Evolutionary conservation across 1,284 basidiomycete species (phyloP).

Genomic region (Marasmius fiardii): DNA sequence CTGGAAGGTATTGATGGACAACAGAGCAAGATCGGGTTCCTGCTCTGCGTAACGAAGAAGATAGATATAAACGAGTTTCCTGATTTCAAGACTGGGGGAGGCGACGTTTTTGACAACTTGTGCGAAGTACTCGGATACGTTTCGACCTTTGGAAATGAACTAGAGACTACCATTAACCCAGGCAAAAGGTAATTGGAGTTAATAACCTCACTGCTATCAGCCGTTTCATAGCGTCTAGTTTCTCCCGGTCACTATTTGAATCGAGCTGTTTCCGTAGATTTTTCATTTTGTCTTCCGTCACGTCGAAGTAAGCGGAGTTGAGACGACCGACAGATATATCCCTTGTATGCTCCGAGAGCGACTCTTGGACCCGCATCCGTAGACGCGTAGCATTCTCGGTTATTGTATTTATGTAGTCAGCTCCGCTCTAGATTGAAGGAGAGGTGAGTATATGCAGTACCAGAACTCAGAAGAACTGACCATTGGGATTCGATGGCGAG

Average conservation of each 20-base stretch:
- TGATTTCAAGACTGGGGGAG: constrained; percentile 86
- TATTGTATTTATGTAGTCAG: constrained; percentile 60
- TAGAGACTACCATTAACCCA: constrained; percentile 24
- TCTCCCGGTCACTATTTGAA: constrained; percentile 82
- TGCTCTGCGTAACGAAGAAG: constrained; percentile 89
- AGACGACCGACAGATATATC: constrained; percentile 59
- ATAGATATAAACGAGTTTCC: constrained; percentile 98
- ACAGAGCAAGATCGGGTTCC: constrained; percentile 91
- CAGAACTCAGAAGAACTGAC: not conserved
- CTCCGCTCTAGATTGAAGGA: not conserved
- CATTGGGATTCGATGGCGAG: not conserved
- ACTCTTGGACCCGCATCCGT: constrained; percentile 76
- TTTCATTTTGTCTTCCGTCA: constrained; percentile 68
- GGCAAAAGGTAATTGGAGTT: constrained; percentile 13
- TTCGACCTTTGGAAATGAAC: constrained; percentile 91
- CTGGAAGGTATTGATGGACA: constrained; percentile 99
- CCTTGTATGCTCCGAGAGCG: constrained; percentile 73
- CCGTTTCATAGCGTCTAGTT: constrained; percentile 91
- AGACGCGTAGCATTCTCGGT: constrained; percentile 79
- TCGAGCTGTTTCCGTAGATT: constrained; percentile 85
- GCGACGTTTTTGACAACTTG: constrained; percentile 95
- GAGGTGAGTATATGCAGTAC: not conserved
- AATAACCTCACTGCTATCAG: constrained; percentile 73
- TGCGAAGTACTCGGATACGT: constrained; percentile 90
- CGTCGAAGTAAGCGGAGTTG: constrained; percentile 62